These are phyloP conservation scores for Tricholoma furcatifolium DNA, from an alignment of 768 basidiomycete species.

Conservation along the genomic window DNA sequence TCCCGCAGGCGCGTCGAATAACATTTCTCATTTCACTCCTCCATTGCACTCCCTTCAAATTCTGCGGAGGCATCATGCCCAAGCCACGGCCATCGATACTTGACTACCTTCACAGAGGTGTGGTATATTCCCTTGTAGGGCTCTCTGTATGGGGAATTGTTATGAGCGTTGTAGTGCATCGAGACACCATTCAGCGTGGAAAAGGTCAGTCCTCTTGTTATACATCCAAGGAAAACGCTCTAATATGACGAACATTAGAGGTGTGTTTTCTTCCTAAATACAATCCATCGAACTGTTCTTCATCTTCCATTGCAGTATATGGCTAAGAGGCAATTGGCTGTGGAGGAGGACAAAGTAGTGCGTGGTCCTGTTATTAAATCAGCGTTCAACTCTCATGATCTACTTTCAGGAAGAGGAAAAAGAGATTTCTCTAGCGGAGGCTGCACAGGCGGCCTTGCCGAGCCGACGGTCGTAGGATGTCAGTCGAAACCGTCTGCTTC, in stretches of 20 bases:
- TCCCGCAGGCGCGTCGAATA: neutral
- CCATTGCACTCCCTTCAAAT: neutral
- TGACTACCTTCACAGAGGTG: constrained; percentile 52
- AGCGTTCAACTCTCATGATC: neutral
- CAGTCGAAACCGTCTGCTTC: neutral
- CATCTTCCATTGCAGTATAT: constrained; percentile 24
- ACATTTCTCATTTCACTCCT: neutral
- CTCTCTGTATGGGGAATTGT: constrained; percentile 52
- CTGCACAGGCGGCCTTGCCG: constrained; percentile 33
- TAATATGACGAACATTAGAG: neutral
- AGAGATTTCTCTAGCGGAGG: constrained; percentile 39
- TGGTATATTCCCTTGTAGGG: constrained; percentile 53
- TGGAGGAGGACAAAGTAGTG: constrained; percentile 29
- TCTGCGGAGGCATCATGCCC: neutral
- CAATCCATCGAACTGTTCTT: neutral
- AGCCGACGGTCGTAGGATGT: constrained; percentile 8
- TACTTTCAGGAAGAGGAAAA: constrained; percentile 34
- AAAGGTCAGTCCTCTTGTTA: constrained; percentile 41
- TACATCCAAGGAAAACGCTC: neutral
- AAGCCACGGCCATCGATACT: constrained; percentile 31
- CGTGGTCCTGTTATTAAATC: neutral
- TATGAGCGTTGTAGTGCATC: constrained; percentile 52
- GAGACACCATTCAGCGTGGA: constrained; percentile 50
- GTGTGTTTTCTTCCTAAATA: neutral
- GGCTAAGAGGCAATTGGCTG: constrained; percentile 28